Percentiles rank a stretch among this genome's conserved stretches.
Conservation (phyloP, 2,329 filamentous ascomycete species). For the Sporothrix curviconia region DNA sequence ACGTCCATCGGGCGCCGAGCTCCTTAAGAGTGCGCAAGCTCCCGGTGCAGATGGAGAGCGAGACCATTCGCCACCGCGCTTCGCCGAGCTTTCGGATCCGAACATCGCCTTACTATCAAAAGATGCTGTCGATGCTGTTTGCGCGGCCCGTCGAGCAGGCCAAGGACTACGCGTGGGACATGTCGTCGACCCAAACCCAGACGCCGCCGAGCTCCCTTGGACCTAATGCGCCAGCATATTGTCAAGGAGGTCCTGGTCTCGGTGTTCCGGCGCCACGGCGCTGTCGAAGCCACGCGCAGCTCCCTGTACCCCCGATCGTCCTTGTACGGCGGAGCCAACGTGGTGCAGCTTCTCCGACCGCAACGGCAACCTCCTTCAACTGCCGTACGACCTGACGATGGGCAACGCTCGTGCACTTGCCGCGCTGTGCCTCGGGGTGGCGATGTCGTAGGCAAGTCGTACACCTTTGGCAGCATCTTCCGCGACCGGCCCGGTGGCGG, state of each 20-base stretch:
- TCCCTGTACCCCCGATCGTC: slow-evolving; percentile 74
- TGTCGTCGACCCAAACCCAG: slow-evolving; percentile 48
- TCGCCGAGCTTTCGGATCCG: slow-evolving; percentile 74
- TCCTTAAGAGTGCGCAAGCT: slow-evolving; percentile 81
- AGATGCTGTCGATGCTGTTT: slow-evolving; percentile 83
- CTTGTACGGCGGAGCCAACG: slow-evolving; percentile 65
- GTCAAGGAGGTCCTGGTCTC: slow-evolving; percentile 68
- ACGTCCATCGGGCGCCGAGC: slow-evolving; percentile 72
- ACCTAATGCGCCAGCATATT: slow-evolving; percentile 63
- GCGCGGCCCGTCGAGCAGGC: slow-evolving; percentile 67
- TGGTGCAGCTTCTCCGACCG: slow-evolving; percentile 75
- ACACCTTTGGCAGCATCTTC: slow-evolving; percentile 82
- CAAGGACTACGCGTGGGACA: slow-evolving; percentile 75
- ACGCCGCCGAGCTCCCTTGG: slow-evolving; percentile 40
- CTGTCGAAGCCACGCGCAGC: slow-evolving; percentile 70
- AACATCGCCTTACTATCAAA: slow-evolving; percentile 82
- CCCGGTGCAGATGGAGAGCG: slow-evolving; percentile 86
- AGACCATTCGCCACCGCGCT: slow-evolving; percentile 76
- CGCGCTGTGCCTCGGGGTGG: slow-evolving; percentile 52
- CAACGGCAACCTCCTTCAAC: slow-evolving; percentile 79
- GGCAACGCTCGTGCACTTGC: slow-evolving; percentile 82
- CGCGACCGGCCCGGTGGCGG: slow-evolving; percentile 71
- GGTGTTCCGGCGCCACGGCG: slow-evolving; percentile 85
- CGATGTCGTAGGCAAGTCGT: slow-evolving; percentile 65
- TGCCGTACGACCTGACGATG: slow-evolving; percentile 90